Conservation (phyloP, 106 monocot species). For the Dioscorea zingiberensis region DNA sequence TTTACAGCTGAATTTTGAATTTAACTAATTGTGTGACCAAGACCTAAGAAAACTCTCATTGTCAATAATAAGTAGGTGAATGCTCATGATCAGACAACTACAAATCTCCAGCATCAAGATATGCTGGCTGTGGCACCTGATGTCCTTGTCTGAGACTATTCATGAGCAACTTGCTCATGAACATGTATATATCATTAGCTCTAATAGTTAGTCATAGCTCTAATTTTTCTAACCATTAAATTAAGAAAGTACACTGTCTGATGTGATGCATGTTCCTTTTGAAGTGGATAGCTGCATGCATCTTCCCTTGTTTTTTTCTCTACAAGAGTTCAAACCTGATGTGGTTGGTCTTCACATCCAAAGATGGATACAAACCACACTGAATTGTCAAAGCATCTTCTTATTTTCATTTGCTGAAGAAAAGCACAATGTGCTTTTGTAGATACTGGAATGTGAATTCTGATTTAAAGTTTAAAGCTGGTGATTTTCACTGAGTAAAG, state of each 20-base stretch:
- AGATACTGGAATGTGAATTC: no score
- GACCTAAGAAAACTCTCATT: background rate
- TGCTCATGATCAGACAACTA: background rate
- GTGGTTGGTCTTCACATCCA: no score
- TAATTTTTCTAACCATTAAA: background rate
- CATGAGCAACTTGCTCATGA: background rate
- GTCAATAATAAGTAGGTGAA: background rate
- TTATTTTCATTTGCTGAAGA: no score
- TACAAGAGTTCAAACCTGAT: no score
- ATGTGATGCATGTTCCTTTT: conserved; percentile 3
- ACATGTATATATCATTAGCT: background rate
- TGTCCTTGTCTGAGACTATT: background rate
- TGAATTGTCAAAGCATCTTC: no score
- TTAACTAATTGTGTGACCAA: background rate
- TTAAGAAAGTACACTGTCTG: background rate
- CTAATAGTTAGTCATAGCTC: background rate
- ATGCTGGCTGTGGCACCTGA: background rate
- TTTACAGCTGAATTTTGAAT: no score
- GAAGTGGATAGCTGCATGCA: background rate
- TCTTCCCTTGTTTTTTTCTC: no score
- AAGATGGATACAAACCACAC: no score
- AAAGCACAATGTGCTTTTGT: no score
- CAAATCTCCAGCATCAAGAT: background rate
- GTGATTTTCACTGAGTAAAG: no score
- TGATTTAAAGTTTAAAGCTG: no score